Conservation (phyloP, 768 basidiomycete species). For the Rhizopogon vesiculosus region DNA sequence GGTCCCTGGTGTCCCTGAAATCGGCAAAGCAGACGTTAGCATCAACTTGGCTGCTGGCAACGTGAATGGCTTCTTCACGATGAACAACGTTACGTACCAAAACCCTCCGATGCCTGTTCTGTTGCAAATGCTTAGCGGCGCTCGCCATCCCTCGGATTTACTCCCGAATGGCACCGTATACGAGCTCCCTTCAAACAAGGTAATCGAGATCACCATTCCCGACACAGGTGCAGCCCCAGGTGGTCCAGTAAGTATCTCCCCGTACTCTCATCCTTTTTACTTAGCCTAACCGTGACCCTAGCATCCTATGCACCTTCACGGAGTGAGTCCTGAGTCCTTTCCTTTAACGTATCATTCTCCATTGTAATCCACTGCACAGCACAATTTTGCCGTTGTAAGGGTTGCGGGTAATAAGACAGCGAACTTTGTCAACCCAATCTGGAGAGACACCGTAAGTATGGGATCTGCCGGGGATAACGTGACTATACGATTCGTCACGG, state of each 20-base stretch:
- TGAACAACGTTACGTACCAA: constrained; percentile 31
- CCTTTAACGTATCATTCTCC: background rate
- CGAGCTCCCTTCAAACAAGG: constrained; percentile 39
- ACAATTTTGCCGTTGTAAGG: constrained; percentile 35
- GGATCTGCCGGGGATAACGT: constrained; percentile 36
- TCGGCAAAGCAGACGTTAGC: constrained; percentile 30
- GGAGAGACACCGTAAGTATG: constrained; percentile 30
- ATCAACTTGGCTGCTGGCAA: constrained; percentile 16
- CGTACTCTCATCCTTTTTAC: background rate
- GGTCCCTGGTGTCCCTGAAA: constrained; percentile 27
- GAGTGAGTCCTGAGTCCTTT: constrained; percentile 20
- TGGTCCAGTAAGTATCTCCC: constrained; percentile 21
- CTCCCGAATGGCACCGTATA: constrained; percentile 46
- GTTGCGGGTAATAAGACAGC: constrained; percentile 24
- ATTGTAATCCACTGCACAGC: constrained; percentile 16
- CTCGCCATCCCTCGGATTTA: constrained; percentile 38
- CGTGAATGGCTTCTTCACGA: constrained; percentile 9
- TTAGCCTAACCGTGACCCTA: constrained; percentile 1
- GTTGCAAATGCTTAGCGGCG: constrained; percentile 56
- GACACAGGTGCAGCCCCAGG: constrained; percentile 28
- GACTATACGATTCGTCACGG: constrained; percentile 55
- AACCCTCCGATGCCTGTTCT: constrained; percentile 48
- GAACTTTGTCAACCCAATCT: constrained; percentile 35
- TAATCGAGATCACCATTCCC: constrained; percentile 46
- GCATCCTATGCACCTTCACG: constrained; percentile 39